Evolutionary conservation across 371 early-diverging fungal species (phyloP).

Genomic region (Polyrhizophydium stewartii): DNA sequence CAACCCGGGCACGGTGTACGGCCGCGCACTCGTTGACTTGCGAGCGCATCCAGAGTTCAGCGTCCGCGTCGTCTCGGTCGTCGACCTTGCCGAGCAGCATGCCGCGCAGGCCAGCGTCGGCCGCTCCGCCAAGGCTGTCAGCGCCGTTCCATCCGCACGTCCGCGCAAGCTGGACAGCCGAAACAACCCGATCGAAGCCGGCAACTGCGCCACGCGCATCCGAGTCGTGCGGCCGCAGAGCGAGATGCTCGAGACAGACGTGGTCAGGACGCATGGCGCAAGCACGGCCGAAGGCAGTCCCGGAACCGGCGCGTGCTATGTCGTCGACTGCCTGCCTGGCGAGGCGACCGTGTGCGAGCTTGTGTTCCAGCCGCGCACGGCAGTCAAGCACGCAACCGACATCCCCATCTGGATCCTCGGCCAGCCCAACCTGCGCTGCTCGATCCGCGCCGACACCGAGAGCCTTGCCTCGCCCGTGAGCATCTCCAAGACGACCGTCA

Average conservation of each 20-base stretch:
- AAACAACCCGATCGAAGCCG: background rate
- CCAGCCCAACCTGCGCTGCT: background rate
- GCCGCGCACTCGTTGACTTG: constrained; percentile 30
- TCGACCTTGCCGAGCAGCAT: too few relatives aligned
- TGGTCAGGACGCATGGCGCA: background rate
- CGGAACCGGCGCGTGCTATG: background rate
- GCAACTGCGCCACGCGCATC: background rate
- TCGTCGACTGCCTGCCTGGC: constrained; percentile 22
- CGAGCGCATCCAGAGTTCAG: constrained; percentile 19
- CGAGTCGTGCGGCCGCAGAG: background rate
- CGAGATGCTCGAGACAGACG: background rate
- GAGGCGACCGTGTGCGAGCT: constrained; percentile 20
- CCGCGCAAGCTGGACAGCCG: background rate
- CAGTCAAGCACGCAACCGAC: constrained; percentile 5
- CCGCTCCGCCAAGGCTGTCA: background rate
- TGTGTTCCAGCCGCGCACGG: constrained; percentile 18
- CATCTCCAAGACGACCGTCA: constrained; percentile 19
- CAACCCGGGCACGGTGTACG: constrained; percentile 23
- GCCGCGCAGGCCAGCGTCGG: too few relatives aligned
- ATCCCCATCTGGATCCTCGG: constrained; percentile 24
- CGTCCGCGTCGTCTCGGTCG: background rate
- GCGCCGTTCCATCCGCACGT: background rate
- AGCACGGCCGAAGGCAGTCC: background rate
- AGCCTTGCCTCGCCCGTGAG: constrained; percentile 32
- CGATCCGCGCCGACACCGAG: constrained; percentile 14